Conservation (phyloP, 345 rosid genomes). For the sweet orange (Citrus sinensis) region DNA sequence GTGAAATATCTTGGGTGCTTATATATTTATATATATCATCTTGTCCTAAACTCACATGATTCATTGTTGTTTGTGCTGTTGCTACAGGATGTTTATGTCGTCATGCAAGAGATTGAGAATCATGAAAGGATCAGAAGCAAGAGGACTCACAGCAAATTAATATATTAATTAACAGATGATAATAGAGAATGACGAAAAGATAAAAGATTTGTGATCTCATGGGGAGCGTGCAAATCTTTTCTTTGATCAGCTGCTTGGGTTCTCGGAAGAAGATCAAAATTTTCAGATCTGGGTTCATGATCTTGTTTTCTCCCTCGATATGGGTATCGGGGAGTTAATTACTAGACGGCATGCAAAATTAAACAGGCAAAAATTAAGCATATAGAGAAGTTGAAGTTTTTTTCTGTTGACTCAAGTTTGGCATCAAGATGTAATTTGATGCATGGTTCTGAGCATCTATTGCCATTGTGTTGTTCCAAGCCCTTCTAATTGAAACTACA, state of each 20-base stretch:
- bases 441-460: slow-evolving; percentile 17
- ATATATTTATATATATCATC: no score
- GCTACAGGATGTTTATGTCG: slow-evolving; percentile 72
- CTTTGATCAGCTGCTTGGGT: slow-evolving; percentile 32
- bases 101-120: slow-evolving; percentile 84
- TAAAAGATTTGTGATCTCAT: neutral
- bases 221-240: slow-evolving; percentile 12
- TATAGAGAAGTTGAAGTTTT: slow-evolving; percentile 13
- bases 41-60: neutral
- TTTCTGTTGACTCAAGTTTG: slow-evolving; percentile 17
- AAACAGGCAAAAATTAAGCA: neutral
- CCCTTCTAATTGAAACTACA: slow-evolving; percentile 23
- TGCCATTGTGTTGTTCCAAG: slow-evolving; percentile 1
- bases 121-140: slow-evolving; percentile 84
- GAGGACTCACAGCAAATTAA: slow-evolving; percentile 27
- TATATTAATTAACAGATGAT: neutral
- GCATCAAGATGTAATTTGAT: neutral
- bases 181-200: no score
- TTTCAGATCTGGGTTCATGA: slow-evolving; percentile 17
- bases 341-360: slow-evolving; percentile 6
- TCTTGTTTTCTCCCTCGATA: slow-evolving; percentile 12
- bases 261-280: slow-evolving; percentile 31
- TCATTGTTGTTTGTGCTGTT: slow-evolving; percentile 2
- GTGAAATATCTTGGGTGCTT: no score
- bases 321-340: slow-evolving; percentile 6